Conservation (phyloP, 2,329 filamentous ascomycete genomes). For the Cercospora citrullina region DNA sequence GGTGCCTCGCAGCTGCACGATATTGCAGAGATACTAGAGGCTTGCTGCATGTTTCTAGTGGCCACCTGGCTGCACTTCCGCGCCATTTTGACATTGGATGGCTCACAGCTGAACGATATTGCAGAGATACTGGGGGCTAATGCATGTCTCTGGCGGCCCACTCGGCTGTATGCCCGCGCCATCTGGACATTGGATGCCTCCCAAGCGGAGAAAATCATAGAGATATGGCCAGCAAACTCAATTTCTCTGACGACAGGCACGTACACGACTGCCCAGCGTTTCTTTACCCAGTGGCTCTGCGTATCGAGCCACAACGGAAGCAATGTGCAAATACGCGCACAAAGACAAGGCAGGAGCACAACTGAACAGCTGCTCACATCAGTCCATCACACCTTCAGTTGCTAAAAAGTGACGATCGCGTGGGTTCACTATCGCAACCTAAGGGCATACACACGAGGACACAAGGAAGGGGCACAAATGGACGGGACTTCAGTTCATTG, state of each 20-base stretch:
- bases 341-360: neutral
- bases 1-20: neutral
- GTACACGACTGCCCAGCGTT: neutral
- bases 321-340: neutral
- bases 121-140: neutral
- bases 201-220: neutral
- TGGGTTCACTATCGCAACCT: neutral
- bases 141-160: neutral
- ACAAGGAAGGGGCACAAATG: neutral
- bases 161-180: fast-evolving
- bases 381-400: neutral
- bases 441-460: neutral
- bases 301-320: neutral
- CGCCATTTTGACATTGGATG: neutral
- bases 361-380: neutral
- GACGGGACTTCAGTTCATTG: neutral
- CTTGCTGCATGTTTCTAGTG: neutral
- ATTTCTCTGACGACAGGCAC: neutral
- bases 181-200: neutral
- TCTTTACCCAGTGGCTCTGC: neutral
- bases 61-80: neutral
- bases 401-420: neutral
- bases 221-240: neutral
- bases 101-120: neutral
- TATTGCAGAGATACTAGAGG: neutral